Base-by-base conservation (phyloP, 139 green algal genomes). In the Gonium pectorale region DNA sequence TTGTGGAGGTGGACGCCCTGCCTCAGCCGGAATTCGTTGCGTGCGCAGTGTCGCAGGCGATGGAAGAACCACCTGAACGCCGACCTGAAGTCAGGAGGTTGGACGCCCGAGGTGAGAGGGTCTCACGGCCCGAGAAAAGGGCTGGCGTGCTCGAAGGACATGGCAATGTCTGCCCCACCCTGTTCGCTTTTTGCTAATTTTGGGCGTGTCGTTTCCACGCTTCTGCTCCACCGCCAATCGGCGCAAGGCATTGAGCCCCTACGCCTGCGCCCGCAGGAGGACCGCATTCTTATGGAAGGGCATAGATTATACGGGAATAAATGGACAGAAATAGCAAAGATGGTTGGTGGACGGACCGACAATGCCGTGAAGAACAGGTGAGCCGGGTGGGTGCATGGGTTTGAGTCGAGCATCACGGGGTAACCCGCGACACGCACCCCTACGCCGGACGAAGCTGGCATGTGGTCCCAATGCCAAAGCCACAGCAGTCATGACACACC, bases 41-140 rank as follows among this genome's bases (percentile, higher is more conserved):
- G 2, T 27, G 9, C 49, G 77, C 88, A 95, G 91, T 94, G 90
- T 41, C 90, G 92, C 2, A 67, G 95, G 2, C 73, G 95, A 41
- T 97, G 94, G 95, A 95, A 96, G 72, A 95, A 95, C 63, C 93
- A 84, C 74, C 67, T 97, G 29, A 96, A 93, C 78, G 84, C 90
- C 22, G 82, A 93, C 27, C 79, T 94, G 4, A 97, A 96, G 79
- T 93, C 94, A 56, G 92, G 94, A 13, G 77, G 83, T 3, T 92
- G 88, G 88, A 86, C 41, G 27, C 49, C 73, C 5, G 81, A 92
- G 49, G 88, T 92, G 31, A 41, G 43, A 27, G 8, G 4, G 27
- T n/a, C 26, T 27, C 11, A 29, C 35, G 38, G 6, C 22, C 2
- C 27, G 6, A 41, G 24, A 35, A 56, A 38, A 19, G 24, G 41